A percentile compares a stretch with the other conserved stretches of the same genome.
phyloP scores from a whole-genome alignment of 345 rosid species.

The Eucalyptus polyanthemos region DNA sequence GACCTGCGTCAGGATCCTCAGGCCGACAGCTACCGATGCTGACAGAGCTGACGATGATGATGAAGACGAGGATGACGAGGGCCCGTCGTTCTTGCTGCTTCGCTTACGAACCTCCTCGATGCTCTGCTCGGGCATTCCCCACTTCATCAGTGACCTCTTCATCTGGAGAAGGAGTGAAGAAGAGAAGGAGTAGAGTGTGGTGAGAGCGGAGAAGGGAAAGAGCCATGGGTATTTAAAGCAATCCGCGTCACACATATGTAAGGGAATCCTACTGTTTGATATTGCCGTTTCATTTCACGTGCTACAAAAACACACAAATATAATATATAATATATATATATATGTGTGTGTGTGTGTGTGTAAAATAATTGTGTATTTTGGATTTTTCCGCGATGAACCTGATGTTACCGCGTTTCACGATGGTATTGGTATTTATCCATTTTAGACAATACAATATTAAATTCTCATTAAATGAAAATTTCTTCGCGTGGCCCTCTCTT shows the following conservation, averaged over 20 bases:
- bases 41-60: not conserved
- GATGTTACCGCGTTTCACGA: not conserved
- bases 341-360: too few species aligned
- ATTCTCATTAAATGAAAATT: not conserved
- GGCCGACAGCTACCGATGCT: constrained; percentile 23
- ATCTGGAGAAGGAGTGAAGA: not conserved
- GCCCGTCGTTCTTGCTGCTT: not conserved
- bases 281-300: not conserved
- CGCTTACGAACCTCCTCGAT: not conserved
- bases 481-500: not conserved
- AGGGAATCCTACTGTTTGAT: not conserved
- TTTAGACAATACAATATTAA: not conserved
- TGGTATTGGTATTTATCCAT: not conserved
- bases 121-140: not conserved
- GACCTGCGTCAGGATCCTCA: constrained; percentile 26
- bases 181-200: not conserved
- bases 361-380: not conserved
- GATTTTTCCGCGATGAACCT: not conserved
- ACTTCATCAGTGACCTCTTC: not conserved
- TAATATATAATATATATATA: not conserved
- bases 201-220: not conserved
- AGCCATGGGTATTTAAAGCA: not conserved
- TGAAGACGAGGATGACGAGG: not conserved
- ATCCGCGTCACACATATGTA: not conserved
- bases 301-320: not conserved